Evolutionary conservation across 1,284 basidiomycete species (phyloP), one percentile per base, ranked within the genome.

Genomic region (Trametes sp.): DNA sequence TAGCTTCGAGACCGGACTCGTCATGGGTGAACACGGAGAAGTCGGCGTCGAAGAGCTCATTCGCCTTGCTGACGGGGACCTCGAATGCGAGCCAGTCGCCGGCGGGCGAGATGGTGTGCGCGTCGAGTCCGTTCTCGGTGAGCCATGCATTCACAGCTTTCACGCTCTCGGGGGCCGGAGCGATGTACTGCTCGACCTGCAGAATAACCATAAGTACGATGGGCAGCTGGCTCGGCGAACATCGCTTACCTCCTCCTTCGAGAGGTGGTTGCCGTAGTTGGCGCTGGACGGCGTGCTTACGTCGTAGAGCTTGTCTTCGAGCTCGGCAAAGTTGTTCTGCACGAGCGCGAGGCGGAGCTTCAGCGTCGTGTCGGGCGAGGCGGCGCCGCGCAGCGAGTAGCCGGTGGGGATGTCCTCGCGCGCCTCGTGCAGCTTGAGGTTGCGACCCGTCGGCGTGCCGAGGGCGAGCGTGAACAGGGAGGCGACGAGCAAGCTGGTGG

Each of bases 41-140:
- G 44, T 81, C 65, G 26, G 79, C 73, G 36, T 75, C 71, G 55
- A 83, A 71, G 19, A 83, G 69, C 53, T 70, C 64, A 66, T 74
- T 80, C 4, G 79, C 80, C 65, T 80, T 73, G 61, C 74, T 71
- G 42, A 80, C 74, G 13, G 79, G 73, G 21, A 79, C 67, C 13
- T 74, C 70, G 65, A 83, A 72, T 5, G 70, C 60, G 41, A 82
- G 59, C 80, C 80, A 82, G 64, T 82, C 80, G 7, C 78, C 80
- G 38, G 73, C 75, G 54, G 76, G 70, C 10, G 78, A 74, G 42
- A 70, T 61, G 4, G 71, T 67, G 55, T 67, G 69, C 21, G 75
- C 71, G n/a, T 59, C 72, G 50, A 82, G 70, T 11, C 71, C 75
- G 64, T 81, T 75, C 42, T 73, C 73, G 10, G 70, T 61, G 9